phyloP scores from a whole-genome alignment of 495 filamentous ascomycete genomes.

The Aspergillus olivimuriae region DNA sequence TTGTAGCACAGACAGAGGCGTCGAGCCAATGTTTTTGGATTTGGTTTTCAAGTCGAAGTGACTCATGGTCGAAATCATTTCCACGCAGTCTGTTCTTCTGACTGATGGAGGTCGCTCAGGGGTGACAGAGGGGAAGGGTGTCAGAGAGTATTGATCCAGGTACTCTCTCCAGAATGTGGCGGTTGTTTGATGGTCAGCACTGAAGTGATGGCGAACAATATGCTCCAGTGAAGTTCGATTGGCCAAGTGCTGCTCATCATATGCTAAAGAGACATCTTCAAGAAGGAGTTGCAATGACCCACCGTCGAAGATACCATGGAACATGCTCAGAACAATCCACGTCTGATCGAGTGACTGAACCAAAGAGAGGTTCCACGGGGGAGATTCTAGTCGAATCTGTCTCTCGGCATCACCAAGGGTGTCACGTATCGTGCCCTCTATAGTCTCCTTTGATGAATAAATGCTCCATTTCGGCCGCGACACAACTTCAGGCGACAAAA shows the following conservation, averaged over 20 bases:
- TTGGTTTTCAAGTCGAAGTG: constrained; percentile 13
- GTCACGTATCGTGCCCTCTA: constrained; percentile 20
- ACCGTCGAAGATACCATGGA: constrained; percentile 78
- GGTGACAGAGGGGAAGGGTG: constrained; percentile 19
- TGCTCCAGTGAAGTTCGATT: constrained; percentile 19
- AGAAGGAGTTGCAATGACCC: constrained; percentile 64
- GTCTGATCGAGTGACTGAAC: constrained; percentile 16
- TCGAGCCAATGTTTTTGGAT: constrained; percentile 43
- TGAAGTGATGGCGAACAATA: constrained; percentile 27
- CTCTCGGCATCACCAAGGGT: constrained; percentile 13
- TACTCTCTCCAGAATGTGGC: constrained; percentile 56
- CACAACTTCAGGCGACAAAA: constrained; percentile 3
- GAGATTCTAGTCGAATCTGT: constrained; percentile 16
- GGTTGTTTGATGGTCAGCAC: constrained; percentile 36
- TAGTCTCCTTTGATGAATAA: constrained; percentile 15
- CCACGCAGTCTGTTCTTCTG: constrained; percentile 12
- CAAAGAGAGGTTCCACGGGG: constrained; percentile 29
- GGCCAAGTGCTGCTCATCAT: constrained; percentile 22
- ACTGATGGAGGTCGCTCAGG: constrained; percentile 8
- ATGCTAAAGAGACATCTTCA: constrained; percentile 45
- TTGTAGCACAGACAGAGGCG: constrained; percentile 64
- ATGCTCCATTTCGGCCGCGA: constrained; percentile 37
- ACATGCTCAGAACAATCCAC: constrained; percentile 58
- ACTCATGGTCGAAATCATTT: constrained; percentile 11
- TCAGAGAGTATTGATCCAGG: constrained; percentile 26